phyloP scores from a whole-genome alignment of 805 yeast species.

The Metschnikowia bowlesiae region DNA sequence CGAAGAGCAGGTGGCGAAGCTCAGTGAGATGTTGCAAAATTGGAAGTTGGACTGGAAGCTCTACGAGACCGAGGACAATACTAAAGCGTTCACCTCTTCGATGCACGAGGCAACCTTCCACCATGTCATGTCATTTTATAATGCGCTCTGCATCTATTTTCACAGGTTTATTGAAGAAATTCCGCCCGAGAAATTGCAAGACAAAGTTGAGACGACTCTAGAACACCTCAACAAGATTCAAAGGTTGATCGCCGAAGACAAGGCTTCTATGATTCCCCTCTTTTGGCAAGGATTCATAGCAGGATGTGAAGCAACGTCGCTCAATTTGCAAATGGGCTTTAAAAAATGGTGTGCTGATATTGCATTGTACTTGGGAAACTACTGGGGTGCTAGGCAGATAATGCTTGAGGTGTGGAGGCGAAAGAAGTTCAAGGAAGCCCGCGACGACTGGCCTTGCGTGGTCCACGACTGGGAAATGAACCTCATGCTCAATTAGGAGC shows the following conservation, averaged over 20 bases:
- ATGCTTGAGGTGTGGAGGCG: conserved; percentile 85
- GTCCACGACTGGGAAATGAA: conserved; percentile 82
- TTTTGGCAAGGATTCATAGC: conserved; percentile 90
- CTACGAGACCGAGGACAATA: conserved; percentile 16
- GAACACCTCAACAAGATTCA: conserved; percentile 62
- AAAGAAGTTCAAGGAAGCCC: conserved; percentile 51
- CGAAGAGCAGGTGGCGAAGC: conserved; percentile 18
- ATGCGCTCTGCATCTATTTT: conserved; percentile 67
- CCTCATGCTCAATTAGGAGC: conserved; percentile 54
- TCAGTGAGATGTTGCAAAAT: conserved; percentile 46
- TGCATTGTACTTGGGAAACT: conserved; percentile 57
- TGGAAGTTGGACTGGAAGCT: conserved; percentile 81
- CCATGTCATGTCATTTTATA: conserved; percentile 75
- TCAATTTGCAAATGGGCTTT: conserved; percentile 57
- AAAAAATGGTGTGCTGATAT: conserved; percentile 70
- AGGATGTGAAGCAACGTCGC: conserved; percentile 70
- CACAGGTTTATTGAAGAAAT: conserved; percentile 57
- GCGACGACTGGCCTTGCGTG: conserved; percentile 75
- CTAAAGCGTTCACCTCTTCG: conserved; percentile 40
- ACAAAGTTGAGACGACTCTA: conserved; percentile 56
- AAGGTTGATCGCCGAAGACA: conserved; percentile 48
- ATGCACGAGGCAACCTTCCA: conserved; percentile 73
- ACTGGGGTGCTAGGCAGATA: conserved; percentile 82
- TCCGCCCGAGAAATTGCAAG: conserved; percentile 55
- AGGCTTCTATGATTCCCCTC: conserved; percentile 64